Conservation (phyloP, 192 early-diverging fungal genomes). For the Paraglomus brasilianum region DNA sequence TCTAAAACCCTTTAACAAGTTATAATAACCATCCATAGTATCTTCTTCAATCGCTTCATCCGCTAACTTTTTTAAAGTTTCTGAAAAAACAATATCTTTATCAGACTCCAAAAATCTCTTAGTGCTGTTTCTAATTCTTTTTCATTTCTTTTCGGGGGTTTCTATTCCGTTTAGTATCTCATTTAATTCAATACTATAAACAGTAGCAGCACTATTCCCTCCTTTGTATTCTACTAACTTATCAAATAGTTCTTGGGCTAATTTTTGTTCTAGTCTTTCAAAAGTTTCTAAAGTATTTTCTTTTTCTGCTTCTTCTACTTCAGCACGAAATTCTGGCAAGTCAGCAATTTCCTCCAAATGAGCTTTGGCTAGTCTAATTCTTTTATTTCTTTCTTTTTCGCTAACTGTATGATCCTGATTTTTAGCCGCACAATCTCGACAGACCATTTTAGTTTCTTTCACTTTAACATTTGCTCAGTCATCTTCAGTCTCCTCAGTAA, state of each 20-base stretch:
- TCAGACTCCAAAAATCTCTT: not conserved
- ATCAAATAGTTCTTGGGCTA: not conserved
- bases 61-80: conserved; percentile 7
- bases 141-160: conserved; percentile 12
- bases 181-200: not conserved
- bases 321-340: not conserved
- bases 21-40: conserved; percentile 23
- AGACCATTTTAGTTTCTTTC: no score
- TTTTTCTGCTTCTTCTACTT: not conserved
- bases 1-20: conserved; percentile 3
- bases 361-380: conserved; percentile 11
- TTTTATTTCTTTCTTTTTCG: conserved; percentile 6
- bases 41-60: conserved; percentile 9
- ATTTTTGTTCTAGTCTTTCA: conserved; percentile 1
- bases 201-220: not conserved
- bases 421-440: no score
- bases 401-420: no score
- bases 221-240: conserved; percentile 8
- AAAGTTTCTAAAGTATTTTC: not conserved
- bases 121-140: conserved; percentile 6
- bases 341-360: conserved; percentile 8
- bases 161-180: conserved; percentile 8
- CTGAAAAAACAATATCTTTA: not conserved
- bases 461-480: no score
- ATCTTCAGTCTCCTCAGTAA: no score